phyloP scores from a whole-genome alignment of 768 basidiomycete species.

The Podaxis sp. region DNA sequence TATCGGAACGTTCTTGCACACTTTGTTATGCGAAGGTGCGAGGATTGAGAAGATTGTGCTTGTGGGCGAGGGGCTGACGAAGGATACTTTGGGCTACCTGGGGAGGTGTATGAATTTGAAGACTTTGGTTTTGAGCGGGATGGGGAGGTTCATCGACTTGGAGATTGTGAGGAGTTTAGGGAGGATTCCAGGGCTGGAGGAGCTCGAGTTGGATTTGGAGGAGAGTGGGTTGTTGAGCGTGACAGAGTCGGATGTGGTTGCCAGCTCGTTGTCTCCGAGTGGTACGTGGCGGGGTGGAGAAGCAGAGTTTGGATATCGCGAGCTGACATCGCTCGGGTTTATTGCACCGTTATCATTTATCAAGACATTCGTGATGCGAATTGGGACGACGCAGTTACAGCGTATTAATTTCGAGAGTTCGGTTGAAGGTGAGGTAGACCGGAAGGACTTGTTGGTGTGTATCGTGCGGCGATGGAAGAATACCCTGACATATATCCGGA shows the following conservation, averaged over 20 bases:
- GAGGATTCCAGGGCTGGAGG: constrained; percentile 21
- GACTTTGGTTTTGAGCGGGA: constrained; percentile 24
- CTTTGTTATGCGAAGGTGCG: constrained; percentile 25
- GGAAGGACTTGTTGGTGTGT: constrained; percentile 21
- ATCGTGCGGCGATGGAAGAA: constrained; percentile 23
- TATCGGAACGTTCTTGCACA: constrained; percentile 29
- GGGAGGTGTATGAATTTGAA: constrained; percentile 22
- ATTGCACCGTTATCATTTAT: constrained; percentile 24
- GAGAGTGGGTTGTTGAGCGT: constrained; percentile 8
- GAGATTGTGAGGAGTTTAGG: constrained; percentile 24
- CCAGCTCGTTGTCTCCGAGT: background rate
- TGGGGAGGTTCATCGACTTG: constrained; percentile 24
- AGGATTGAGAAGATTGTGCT: constrained; percentile 24
- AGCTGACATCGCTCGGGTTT: constrained; percentile 25
- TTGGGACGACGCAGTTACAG: constrained; percentile 21
- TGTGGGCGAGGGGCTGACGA: constrained; percentile 24
- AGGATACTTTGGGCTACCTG: constrained; percentile 24
- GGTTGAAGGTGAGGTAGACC: constrained; percentile 14
- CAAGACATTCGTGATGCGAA: constrained; percentile 22
- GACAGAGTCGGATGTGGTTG: constrained; percentile 7
- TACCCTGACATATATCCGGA: constrained; percentile 22
- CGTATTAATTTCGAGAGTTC: constrained; percentile 18
- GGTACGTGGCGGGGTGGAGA: constrained; percentile 1
- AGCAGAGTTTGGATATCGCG: constrained; percentile 25
- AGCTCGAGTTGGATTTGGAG: constrained; percentile 27